Percentiles rank a stretch among this genome's conserved stretches.
These are phyloP conservation scores for Coleophoma cylindrospora DNA, from an alignment of 2,329 filamentous ascomycete genomes.

Conservation along the genomic window DNA sequence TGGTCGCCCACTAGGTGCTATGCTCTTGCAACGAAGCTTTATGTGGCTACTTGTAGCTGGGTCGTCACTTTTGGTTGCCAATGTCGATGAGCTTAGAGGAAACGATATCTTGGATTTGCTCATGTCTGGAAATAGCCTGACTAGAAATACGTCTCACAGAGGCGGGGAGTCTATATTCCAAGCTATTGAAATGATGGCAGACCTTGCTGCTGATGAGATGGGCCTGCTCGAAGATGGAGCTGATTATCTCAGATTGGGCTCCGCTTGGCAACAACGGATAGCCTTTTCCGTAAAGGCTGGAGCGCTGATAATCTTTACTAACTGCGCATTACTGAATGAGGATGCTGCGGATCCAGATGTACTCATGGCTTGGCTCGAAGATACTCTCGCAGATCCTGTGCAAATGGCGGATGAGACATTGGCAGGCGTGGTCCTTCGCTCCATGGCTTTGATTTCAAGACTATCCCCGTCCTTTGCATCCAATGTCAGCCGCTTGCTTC, in stretches of 20 bases:
- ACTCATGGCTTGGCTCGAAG: constrained; percentile 81
- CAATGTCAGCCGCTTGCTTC: constrained; percentile 71
- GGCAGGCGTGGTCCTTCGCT: constrained; percentile 73
- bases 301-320: constrained; percentile 77
- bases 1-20: constrained; percentile 80
- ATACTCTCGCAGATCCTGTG: constrained; percentile 68
- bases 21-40: constrained; percentile 85
- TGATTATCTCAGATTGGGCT: constrained; percentile 84
- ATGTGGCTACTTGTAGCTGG: constrained; percentile 78
- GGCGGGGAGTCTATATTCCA: constrained; percentile 45
- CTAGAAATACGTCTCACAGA: constrained; percentile 34
- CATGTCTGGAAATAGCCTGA: constrained; percentile 42
- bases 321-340: constrained; percentile 78
- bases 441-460: constrained; percentile 76
- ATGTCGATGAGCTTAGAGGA: constrained; percentile 52
- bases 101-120: constrained; percentile 70
- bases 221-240: constrained; percentile 81
- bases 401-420: constrained; percentile 80
- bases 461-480: constrained; percentile 69
- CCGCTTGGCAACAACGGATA: constrained; percentile 79
- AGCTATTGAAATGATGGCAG: constrained; percentile 60
- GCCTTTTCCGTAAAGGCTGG: constrained; percentile 82
- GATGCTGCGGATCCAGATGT: constrained; percentile 74
- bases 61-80: constrained; percentile 67
- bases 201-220: constrained; percentile 77